Evolutionary conservation across 2,329 filamentous ascomycete species (phyloP).

Genomic region (Fusarium sp.): DNA sequence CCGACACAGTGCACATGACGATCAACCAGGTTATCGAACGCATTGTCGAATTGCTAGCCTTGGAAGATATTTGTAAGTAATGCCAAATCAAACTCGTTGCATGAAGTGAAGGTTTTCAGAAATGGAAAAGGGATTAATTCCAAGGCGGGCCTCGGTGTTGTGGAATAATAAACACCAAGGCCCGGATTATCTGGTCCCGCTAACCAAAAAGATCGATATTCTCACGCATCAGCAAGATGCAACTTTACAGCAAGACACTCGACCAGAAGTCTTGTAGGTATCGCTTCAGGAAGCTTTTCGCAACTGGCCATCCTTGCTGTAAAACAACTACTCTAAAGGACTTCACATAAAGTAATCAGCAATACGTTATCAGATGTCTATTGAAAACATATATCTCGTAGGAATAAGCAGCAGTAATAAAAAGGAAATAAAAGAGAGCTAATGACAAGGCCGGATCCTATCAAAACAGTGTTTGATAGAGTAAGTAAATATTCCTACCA

Average conservation of each 20-base stretch:
- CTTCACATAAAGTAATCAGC: not conserved
- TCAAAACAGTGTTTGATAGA: too few relatives aligned
- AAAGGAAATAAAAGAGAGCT: not conserved
- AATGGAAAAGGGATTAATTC: not conserved
- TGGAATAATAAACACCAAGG: not conserved
- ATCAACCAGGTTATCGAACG: not conserved
- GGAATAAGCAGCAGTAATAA: not conserved
- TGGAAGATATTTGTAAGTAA: not conserved
- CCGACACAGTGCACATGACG: not conserved
- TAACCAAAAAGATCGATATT: not conserved
- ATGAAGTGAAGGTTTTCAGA: not conserved
- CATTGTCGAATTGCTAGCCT: not conserved
- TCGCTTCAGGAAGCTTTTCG: not conserved
- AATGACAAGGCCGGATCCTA: too few relatives aligned
- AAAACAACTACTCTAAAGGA: not conserved
- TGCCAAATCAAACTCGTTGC: not conserved
- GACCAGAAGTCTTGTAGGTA: not conserved
- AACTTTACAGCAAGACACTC: not conserved
- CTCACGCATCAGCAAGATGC: not conserved
- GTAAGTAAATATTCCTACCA: not conserved
- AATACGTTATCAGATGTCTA: rapidly evolving
- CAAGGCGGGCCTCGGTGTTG: not conserved
- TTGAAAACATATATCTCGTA: not conserved
- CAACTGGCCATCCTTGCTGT: not conserved
- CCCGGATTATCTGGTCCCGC: not conserved